Conservation (phyloP, 2,329 filamentous ascomycete genomes). For the Fusarium cicatricum region DNA sequence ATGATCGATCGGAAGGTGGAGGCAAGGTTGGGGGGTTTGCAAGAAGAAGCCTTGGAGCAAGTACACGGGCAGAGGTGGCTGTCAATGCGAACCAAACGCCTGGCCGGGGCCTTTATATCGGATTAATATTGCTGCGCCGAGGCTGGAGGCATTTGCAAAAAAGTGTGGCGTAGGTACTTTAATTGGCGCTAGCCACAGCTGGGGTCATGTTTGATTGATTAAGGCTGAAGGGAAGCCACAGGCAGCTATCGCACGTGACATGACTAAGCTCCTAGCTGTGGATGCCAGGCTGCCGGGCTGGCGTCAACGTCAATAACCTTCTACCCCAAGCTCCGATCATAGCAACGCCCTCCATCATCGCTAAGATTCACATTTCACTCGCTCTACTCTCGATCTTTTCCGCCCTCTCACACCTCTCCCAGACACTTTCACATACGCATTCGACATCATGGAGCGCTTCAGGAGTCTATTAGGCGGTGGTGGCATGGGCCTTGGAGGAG, state of each 20-base stretch:
- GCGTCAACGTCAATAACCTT: conserved; percentile 46
- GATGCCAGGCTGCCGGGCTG: conserved; percentile 47
- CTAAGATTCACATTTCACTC: conserved; percentile 15
- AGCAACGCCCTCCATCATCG: conserved; percentile 30
- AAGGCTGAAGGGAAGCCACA: conserved; percentile 19
- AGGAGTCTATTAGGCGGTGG: conserved; percentile 85
- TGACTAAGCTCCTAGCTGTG: conserved; percentile 43
- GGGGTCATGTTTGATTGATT: neutral
- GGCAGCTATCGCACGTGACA: conserved; percentile 33
- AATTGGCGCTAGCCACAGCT: conserved; percentile 16
- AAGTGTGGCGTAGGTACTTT: neutral
- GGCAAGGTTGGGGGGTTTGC: conserved; percentile 21
- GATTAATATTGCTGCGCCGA: conserved; percentile 45
- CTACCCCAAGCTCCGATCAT: conserved; percentile 36
- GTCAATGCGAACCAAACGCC: conserved; percentile 30
- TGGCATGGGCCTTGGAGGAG: conserved; percentile 70
- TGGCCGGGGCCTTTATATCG: conserved; percentile 31
- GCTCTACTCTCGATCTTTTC: neutral
- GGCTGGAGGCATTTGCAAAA: neutral
- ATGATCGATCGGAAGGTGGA: conserved; percentile 29
- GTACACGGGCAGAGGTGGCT: conserved; percentile 33
- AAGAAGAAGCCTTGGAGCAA: conserved; percentile 32
- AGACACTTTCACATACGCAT: conserved; percentile 15
- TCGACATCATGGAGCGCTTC: conserved; percentile 81
- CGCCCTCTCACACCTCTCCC: neutral